Conservation (phyloP, 495 filamentous ascomycete genomes). For the Trichoderma gamsii region DNA sequence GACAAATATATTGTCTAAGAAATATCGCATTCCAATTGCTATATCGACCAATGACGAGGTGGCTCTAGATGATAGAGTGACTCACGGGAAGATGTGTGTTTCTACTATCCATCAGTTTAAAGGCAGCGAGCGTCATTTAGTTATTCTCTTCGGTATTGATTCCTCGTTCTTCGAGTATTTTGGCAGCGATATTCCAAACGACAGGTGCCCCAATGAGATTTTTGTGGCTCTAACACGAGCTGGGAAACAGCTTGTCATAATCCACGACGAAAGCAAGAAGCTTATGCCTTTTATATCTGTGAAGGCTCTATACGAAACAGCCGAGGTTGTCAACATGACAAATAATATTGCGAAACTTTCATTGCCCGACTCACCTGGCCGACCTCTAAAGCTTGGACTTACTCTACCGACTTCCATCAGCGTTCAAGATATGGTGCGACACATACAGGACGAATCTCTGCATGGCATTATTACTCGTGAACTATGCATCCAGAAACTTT, state of each 20-base stretch:
- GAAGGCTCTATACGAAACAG: slow-evolving; percentile 16
- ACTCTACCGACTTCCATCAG: slow-evolving; percentile 12
- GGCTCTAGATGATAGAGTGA: slow-evolving; percentile 18
- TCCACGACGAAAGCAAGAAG: slow-evolving; percentile 14
- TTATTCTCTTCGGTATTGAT: slow-evolving; percentile 18
- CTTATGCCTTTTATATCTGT: slow-evolving; percentile 18
- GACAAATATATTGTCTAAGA: slow-evolving; percentile 15
- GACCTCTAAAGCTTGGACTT: slow-evolving; percentile 16
- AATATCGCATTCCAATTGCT: slow-evolving; percentile 14
- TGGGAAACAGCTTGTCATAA: slow-evolving; percentile 14
- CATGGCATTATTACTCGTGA: slow-evolving; percentile 15
- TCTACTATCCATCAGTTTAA: slow-evolving; percentile 21
- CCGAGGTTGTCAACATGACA: slow-evolving; percentile 16
- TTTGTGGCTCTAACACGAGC: slow-evolving; percentile 16
- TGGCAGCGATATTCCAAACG: slow-evolving; percentile 16
- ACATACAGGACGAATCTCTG: slow-evolving; percentile 16
- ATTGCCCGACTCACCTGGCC: slow-evolving; percentile 15
- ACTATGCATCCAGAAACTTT: slow-evolving; percentile 14
- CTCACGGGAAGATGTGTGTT: slow-evolving; percentile 18
- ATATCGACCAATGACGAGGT: slow-evolving; percentile 14
- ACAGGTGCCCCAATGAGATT: slow-evolving; percentile 17
- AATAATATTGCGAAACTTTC: slow-evolving; percentile 14
- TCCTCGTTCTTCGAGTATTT: slow-evolving; percentile 17
- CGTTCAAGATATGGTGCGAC: slow-evolving; percentile 14
- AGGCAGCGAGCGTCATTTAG: slow-evolving; percentile 19